Percentiles rank a stretch among this genome's conserved stretches.
Evolutionary conservation across 495 filamentous ascomycete species (phyloP).

Genomic region (Venustampulla echinocandica): DNA sequence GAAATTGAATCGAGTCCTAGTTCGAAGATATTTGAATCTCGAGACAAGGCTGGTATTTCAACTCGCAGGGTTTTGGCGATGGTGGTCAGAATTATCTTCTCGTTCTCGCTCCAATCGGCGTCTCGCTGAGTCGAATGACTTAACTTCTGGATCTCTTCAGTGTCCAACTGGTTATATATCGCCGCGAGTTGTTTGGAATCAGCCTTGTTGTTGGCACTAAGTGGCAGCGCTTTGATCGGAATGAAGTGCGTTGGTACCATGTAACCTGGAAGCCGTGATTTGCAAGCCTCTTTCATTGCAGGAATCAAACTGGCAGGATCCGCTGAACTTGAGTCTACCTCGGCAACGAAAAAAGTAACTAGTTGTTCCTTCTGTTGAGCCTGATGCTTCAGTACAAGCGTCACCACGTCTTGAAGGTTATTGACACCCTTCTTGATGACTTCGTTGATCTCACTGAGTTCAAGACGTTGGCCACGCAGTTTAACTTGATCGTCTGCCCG

Average conservation of each 20-base stretch:
- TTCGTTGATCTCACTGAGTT: slow-evolving; percentile 69
- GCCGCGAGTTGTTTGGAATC: slow-evolving; percentile 52
- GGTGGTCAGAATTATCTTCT: slow-evolving; percentile 39
- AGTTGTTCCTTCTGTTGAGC: slow-evolving; percentile 58
- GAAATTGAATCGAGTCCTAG: slow-evolving; percentile 78
- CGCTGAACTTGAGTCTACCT: background rate
- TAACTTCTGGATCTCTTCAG: slow-evolving; percentile 47
- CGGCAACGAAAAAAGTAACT: slow-evolving; percentile 55
- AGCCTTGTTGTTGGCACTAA: slow-evolving; percentile 67
- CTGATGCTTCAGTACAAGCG: slow-evolving; percentile 55
- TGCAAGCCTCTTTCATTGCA: slow-evolving; percentile 43
- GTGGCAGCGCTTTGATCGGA: slow-evolving; percentile 51
- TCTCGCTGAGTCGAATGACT: slow-evolving; percentile 25
- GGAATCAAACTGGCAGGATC: slow-evolving; percentile 8
- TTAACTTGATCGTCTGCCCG: slow-evolving; percentile 76
- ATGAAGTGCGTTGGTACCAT: slow-evolving; percentile 74
- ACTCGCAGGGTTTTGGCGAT: slow-evolving; percentile 42
- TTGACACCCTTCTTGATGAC: slow-evolving; percentile 43
- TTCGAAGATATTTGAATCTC: slow-evolving; percentile 63
- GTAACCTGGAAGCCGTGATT: slow-evolving; percentile 53
- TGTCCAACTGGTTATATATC: slow-evolving; percentile 49
- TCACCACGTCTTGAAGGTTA: slow-evolving; percentile 49
- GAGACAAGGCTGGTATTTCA: slow-evolving; percentile 34
- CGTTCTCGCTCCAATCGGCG: slow-evolving; percentile 28
- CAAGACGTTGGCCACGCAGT: slow-evolving; percentile 66